Evolutionary conservation across 2,329 filamentous ascomycete genomes (phyloP), one percentile per base, ranked within the genome.

Genomic region (Fusarium zealandicum): DNA sequence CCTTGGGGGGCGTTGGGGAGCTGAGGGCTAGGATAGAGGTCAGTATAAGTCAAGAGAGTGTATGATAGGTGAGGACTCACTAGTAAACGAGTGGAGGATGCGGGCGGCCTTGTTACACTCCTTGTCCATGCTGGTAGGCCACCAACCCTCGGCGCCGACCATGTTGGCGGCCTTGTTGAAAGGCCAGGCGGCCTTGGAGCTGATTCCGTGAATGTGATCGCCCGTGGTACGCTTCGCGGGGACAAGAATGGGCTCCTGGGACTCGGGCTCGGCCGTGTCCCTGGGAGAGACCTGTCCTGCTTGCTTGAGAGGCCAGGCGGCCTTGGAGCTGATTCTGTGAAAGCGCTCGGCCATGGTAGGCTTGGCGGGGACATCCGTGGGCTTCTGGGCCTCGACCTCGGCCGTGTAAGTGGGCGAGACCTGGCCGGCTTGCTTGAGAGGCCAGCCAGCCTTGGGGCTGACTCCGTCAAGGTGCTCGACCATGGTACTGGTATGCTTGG

Each of bases 81-180:
- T 88, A 76, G 88, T 90, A 71, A 92, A 92, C 61, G 85, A 88
- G 64, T 87, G 81, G 52, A 92, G 74, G 41, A 92, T 92, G 22
- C 89, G 81, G 17, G 89, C 89, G 3, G 88, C 88, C 75, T 92
- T 92, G 75, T 89, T 87, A 67, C 85, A 86, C 74, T 92, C 89
- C 69, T 87, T 87, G 66, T 90, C 88, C 64, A 92, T 75, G 5
- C 83, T 85, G 22, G 86, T 89, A 3, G 89, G 89, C 89, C 88
- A 91, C 70, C 90, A 91, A 11, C 88, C 87, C 70, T 92, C 89
- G 20, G 85, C 83, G 55, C 88, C 88, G 35, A 92, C 73, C 60
- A 83, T 82, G 72, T 90, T 88, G 44, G 85, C 87, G 14, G 89
- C 75, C 51, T 80, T 83, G 70, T 90, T 90, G 53, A 90, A 80